phyloP scores from a whole-genome alignment of 2,329 filamentous ascomycete genomes.

The Hymenoscyphus fraxineus region DNA sequence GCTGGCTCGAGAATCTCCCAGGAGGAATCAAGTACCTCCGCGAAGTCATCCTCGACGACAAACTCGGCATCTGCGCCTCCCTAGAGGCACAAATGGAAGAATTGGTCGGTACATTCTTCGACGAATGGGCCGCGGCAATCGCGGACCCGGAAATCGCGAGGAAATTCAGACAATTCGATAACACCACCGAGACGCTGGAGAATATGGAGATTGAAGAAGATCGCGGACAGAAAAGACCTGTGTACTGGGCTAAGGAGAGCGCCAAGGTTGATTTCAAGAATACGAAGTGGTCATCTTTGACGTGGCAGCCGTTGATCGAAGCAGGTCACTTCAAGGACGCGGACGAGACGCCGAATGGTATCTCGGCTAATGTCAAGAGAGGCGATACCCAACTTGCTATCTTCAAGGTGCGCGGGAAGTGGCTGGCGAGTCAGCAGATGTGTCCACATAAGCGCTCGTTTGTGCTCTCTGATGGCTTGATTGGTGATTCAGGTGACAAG shows the following conservation, averaged over 20 bases:
- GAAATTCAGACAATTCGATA: slow-evolving; percentile 79
- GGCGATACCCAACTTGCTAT: slow-evolving; percentile 86
- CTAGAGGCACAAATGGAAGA: slow-evolving; percentile 86
- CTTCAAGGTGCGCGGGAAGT: slow-evolving; percentile 76
- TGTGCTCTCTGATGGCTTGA: slow-evolving; percentile 78
- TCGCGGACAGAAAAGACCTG: slow-evolving; percentile 68
- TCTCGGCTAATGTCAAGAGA: slow-evolving; percentile 74
- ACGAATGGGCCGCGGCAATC: slow-evolving; percentile 86
- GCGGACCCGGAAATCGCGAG: slow-evolving; percentile 62
- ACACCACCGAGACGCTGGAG: slow-evolving; percentile 68
- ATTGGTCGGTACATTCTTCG: slow-evolving; percentile 79
- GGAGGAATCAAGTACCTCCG: slow-evolving; percentile 80
- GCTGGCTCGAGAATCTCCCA: slow-evolving; percentile 81
- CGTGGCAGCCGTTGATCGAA: slow-evolving; percentile 78
- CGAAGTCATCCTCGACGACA: slow-evolving; percentile 80
- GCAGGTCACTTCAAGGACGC: slow-evolving; percentile 63
- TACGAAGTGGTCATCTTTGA: slow-evolving; percentile 59
- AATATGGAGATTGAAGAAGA: slow-evolving; percentile 69
- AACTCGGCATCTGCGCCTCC: slow-evolving; percentile 77
- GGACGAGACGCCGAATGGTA: slow-evolving; percentile 64
- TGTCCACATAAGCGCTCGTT: slow-evolving; percentile 90
- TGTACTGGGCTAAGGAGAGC: slow-evolving; percentile 70
- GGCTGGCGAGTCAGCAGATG: slow-evolving; percentile 90
- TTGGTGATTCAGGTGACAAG: slow-evolving; percentile 58
- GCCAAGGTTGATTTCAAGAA: slow-evolving; percentile 69